Conservation (phyloP, 176 grass and related monocot genomes). For the Urochloa ruziziensis region DNA sequence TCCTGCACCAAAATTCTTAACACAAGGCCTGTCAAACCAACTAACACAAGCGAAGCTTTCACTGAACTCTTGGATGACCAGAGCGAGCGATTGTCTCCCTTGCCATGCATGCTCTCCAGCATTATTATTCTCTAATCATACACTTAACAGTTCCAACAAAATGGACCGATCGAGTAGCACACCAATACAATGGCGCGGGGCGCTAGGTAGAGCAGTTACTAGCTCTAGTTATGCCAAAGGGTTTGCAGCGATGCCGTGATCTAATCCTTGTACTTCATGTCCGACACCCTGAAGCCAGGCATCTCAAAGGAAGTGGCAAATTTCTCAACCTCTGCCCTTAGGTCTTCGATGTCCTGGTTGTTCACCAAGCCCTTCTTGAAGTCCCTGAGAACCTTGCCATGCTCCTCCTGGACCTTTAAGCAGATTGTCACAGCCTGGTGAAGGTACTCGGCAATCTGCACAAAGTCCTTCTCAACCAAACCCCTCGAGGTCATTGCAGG, state of each 20-base stretch:
- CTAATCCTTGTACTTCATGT: slow-evolving; percentile 84
- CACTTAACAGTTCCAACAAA: background rate
- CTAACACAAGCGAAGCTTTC: background rate
- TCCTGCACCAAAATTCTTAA: background rate
- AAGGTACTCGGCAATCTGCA: slow-evolving; percentile 67
- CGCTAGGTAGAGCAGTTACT: background rate
- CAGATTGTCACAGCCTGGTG: slow-evolving; percentile 61
- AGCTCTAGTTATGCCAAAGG: background rate
- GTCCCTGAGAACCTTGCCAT: slow-evolving; percentile 56
- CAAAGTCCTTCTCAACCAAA: slow-evolving; percentile 79
- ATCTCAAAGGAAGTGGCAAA: slow-evolving; percentile 71
- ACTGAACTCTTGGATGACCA: background rate
- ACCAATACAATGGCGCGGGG: background rate
- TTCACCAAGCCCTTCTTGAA: slow-evolving; percentile 59
- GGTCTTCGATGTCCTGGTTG: slow-evolving; percentile 59
- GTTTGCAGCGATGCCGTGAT: background rate
- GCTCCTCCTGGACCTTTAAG: slow-evolving; percentile 64
- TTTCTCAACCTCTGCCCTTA: slow-evolving; percentile 66
- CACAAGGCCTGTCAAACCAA: background rate
- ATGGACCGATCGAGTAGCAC: background rate
- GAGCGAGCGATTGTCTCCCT: background rate
- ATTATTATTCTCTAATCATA: slow-evolving; percentile 28
- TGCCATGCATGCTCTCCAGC: background rate
- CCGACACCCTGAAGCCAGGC: slow-evolving; percentile 71
- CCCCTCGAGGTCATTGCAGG: slow-evolving; percentile 94